phyloP scores from a whole-genome alignment of 1,284 basidiomycete species.

The Puccinia coronata region DNA sequence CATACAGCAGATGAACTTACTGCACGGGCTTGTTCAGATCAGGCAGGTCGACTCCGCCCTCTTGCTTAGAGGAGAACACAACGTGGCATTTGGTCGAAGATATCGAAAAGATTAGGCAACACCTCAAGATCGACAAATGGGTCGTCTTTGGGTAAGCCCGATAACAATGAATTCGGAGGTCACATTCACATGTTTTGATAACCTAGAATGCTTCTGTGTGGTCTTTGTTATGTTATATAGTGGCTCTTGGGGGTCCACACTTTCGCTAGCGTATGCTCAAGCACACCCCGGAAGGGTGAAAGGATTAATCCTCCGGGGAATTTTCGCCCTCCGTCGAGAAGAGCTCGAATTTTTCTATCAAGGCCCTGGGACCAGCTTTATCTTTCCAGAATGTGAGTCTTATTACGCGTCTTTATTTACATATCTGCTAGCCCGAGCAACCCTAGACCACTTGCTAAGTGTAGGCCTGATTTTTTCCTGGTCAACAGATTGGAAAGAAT shows the following conservation, averaged over 20 bases:
- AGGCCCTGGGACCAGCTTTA: slow-evolving; percentile 60
- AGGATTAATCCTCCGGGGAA: slow-evolving; percentile 81
- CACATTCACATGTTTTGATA: not conserved
- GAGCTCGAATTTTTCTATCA: slow-evolving; percentile 94
- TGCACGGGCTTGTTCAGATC: slow-evolving; percentile 55
- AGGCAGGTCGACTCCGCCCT: slow-evolving; percentile 59
- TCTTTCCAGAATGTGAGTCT: slow-evolving; percentile 71
- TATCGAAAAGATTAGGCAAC: slow-evolving; percentile 75
- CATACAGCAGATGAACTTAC: slow-evolving; percentile 54
- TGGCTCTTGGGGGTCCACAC: slow-evolving; percentile 73
- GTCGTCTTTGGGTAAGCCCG: slow-evolving; percentile 71
- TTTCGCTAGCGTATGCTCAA: slow-evolving; percentile 85
- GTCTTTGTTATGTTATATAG: not conserved
- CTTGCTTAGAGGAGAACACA: slow-evolving; percentile 80
- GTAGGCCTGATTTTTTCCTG: not conserved
- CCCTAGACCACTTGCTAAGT: not conserved
- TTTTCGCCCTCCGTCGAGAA: slow-evolving; percentile 71
- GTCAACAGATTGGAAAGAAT: slow-evolving; percentile 43
- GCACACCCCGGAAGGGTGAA: slow-evolving; percentile 77
- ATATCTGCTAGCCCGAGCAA: not conserved
- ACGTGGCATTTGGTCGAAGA: slow-evolving; percentile 93
- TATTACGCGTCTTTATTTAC: not conserved
- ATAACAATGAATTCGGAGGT: not conserved
- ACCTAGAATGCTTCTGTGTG: not conserved
- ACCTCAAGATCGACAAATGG: slow-evolving; percentile 78